Evolutionary conservation across 805 yeast species (phyloP), one percentile per base, ranked within the genome.

Genomic region (Candida patagonica): DNA sequence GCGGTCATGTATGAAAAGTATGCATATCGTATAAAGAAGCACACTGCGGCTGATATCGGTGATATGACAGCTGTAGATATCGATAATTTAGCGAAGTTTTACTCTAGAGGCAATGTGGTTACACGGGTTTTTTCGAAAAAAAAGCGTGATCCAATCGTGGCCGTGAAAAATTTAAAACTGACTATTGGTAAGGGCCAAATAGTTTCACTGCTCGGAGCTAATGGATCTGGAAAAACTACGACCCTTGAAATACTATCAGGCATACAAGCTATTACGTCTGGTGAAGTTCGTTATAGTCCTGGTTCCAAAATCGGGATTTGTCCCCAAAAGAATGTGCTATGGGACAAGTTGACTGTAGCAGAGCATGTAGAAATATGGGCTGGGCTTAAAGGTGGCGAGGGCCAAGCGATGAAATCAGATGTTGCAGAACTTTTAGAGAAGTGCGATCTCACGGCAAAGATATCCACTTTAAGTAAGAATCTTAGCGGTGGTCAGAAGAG

Each of bases 181-280:
- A 31, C 41, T 21, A 50, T 60, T 36, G 45, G 46, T 13, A 37
- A 42, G 21, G 64, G 63, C 15, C 60, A 59, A 41, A 56, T 60
- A 20, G 49, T 56, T 7, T 55, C 62, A 39, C 41, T 60, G 26
- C 49, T 60, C 2, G 64, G 64, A 35, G 59, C 64, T 9, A 60
- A 60, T 46, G 64, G 64, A 5, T 57, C 63, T 5, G 64, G 64
- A n/a, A 60, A 60, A 43, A 60, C 64, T 5, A 60, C 64, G 3
- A 60, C 64, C 17, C 47, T 60, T 26, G 64, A 59, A 30, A 59
- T 60, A 57, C 51, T 60, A 29, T 49, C 64, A 19, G 64, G 63
- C 13, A 50, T 58, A 17, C 62, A 56, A 31, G 33, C 36, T 3
- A 51, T 59, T 3, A 44, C 54, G 12, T 45, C 50, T 6, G 62